Conservation (phyloP, 1,284 basidiomycete species). For the Boletus austroedulis region DNA sequence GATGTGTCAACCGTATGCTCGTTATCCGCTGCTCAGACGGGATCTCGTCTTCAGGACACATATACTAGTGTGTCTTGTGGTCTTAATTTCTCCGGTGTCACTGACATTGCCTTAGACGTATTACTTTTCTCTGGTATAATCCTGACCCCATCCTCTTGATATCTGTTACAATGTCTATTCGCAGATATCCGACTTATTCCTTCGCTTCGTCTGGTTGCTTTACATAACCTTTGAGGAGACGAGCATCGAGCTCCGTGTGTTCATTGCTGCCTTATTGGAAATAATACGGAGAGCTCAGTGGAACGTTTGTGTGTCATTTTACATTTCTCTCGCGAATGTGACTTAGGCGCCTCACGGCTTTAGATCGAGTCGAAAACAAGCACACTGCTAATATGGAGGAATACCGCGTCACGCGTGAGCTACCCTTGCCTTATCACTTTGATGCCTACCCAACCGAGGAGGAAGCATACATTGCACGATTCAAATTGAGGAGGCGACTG, state of each 20-base stretch:
- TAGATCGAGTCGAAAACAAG: slow-evolving; percentile 83
- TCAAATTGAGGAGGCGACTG: slow-evolving; percentile 19
- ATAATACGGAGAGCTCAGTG: slow-evolving; percentile 83
- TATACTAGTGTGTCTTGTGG: slow-evolving; percentile 48
- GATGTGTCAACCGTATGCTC: slow-evolving; percentile 58
- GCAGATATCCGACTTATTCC: slow-evolving; percentile 67
- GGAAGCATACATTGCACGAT: slow-evolving; percentile 6
- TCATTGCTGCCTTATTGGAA: slow-evolving; percentile 73
- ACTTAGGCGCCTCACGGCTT: background rate
- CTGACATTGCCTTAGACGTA: slow-evolving; percentile 49
- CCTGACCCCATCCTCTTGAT: background rate
- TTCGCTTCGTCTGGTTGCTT: slow-evolving; percentile 81
- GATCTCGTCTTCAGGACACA: slow-evolving; percentile 71
- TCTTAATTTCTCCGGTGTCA: background rate
- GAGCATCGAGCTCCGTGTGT: slow-evolving; percentile 54
- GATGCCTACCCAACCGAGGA: slow-evolving; percentile 30
- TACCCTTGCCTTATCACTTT: slow-evolving; percentile 71
- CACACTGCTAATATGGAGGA: slow-evolving; percentile 72
- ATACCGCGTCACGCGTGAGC: slow-evolving; percentile 68
- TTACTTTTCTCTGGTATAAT: slow-evolving; percentile 67
- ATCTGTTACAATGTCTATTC: too few species aligned
- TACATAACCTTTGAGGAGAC: slow-evolving; percentile 65
- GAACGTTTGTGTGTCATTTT: slow-evolving; percentile 75
- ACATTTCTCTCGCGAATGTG: background rate
- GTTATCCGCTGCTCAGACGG: slow-evolving; percentile 63